phyloP scores from a whole-genome alignment of 805 yeast genomes.

The Naumovozyma dairenensis region DNA sequence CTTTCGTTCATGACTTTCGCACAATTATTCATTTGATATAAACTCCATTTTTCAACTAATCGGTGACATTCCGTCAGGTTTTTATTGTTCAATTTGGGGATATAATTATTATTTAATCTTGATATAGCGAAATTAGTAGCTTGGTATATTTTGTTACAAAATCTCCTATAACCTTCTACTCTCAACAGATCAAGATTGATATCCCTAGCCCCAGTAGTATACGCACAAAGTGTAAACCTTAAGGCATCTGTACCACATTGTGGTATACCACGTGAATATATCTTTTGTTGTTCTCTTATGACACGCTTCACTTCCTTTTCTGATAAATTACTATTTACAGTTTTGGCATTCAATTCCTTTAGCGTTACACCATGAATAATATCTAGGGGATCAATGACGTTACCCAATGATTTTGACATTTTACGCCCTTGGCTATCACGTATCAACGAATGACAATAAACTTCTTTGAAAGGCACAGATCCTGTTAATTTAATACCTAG shows the following conservation, averaged over 20 bases:
- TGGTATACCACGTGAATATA: constrained; percentile 93
- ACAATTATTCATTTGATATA: constrained; percentile 66
- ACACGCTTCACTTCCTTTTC: constrained; percentile 78
- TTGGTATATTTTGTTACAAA: constrained; percentile 97
- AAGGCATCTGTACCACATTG: constrained; percentile 98
- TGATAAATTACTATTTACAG: constrained; percentile 72
- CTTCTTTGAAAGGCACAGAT: constrained; percentile 83
- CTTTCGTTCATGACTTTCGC: constrained; percentile 49
- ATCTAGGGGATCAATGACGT: constrained; percentile 90
- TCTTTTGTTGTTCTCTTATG: constrained; percentile 67
- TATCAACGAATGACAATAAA: constrained; percentile 95
- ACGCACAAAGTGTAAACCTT: constrained; percentile 94
- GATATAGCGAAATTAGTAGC: constrained; percentile 92
- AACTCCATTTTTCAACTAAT: constrained; percentile 92
- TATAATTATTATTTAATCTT: constrained; percentile 77
- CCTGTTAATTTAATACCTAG: constrained; percentile 84
- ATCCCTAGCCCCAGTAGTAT: constrained; percentile 95
- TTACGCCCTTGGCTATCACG: constrained; percentile 98
- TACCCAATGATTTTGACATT: constrained; percentile 96
- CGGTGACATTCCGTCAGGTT: too few relatives aligned
- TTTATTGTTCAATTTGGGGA: constrained; percentile 72
- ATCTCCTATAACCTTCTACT: constrained; percentile 96
- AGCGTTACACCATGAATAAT: constrained; percentile 80
- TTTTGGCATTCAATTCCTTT: constrained; percentile 63
- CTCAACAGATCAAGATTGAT: constrained; percentile 89